phyloP scores from a whole-genome alignment of 352 stramenopile species.

The Aphanomyces cochlioides region DNA sequence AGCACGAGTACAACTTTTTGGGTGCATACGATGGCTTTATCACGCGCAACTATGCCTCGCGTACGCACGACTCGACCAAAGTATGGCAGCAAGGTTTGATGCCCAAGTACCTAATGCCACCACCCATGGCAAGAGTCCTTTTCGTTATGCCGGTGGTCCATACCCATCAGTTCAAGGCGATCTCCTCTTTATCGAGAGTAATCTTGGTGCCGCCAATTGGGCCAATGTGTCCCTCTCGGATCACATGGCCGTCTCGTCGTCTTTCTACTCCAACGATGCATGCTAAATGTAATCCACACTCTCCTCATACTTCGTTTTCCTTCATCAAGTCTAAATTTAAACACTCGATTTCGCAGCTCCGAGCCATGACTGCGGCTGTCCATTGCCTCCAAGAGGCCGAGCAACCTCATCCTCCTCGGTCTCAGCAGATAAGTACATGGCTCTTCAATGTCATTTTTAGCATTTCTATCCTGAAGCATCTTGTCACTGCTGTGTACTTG shows the following conservation, averaged over 20 bases:
- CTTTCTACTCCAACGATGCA: too few relatives aligned
- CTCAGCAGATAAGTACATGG: too few relatives aligned
- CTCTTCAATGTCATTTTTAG: neutral
- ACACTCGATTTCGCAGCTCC: too few relatives aligned
- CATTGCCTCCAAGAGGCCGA: too few relatives aligned
- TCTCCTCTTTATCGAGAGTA: neutral
- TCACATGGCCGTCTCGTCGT: neutral
- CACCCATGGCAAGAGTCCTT: neutral
- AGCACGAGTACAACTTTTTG: neutral
- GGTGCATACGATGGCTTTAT: neutral
- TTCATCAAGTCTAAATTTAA: too few relatives aligned
- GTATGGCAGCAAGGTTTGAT: neutral
- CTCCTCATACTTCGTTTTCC: too few relatives aligned
- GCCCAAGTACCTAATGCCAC: neutral
- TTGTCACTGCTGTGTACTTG: neutral
- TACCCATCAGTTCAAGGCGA: neutral
- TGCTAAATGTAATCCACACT: too few relatives aligned
- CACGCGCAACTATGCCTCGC: neutral
- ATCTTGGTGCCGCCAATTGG: neutral
- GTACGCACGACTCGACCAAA: neutral
- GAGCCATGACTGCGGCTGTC: too few relatives aligned
- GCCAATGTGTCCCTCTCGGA: neutral
- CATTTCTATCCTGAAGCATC: neutral
- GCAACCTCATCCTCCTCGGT: too few relatives aligned
- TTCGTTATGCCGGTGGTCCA: neutral